Evolutionary conservation across 179 eudicot genomes (phyloP).

Genomic region (Amaranthus tricolor): DNA sequence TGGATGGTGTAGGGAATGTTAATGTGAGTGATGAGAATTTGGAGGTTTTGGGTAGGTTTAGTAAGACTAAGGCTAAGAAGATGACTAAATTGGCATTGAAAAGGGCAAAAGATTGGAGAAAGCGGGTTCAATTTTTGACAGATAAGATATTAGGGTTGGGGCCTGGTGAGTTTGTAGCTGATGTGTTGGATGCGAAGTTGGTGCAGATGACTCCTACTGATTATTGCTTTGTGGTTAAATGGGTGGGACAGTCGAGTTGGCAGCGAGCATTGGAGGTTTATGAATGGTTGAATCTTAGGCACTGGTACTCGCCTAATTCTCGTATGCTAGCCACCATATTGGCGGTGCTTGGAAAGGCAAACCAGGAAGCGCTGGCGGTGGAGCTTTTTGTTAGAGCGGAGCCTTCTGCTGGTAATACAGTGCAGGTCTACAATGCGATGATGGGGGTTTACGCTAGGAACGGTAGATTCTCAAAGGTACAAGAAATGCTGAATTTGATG

Average conservation of each 20-base stretch:
- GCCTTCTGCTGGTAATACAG: constrained; percentile 60
- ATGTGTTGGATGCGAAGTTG: constrained; percentile 67
- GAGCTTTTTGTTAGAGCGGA: constrained; percentile 75
- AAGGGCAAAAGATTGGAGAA: constrained; percentile 89
- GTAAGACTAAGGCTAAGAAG: constrained; percentile 68
- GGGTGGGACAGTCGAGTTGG: constrained; percentile 83
- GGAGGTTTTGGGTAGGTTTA: constrained; percentile 56
- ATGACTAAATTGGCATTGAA: constrained; percentile 79
- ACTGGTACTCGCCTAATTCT: constrained; percentile 80
- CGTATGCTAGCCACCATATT: constrained; percentile 84
- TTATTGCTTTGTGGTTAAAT: constrained; percentile 84
- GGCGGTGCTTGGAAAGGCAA: constrained; percentile 92
- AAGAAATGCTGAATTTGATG: constrained; percentile 78
- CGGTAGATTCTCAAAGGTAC: constrained; percentile 69
- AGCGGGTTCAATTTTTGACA: constrained; percentile 70
- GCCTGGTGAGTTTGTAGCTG: constrained; percentile 79
- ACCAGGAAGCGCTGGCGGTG: constrained; percentile 75
- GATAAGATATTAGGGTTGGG: constrained; percentile 64
- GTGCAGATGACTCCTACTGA: constrained; percentile 94
- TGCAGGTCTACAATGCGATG: constrained; percentile 95
- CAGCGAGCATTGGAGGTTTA: constrained; percentile 86
- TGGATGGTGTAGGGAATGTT: constrained; percentile 18
- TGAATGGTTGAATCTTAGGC: constrained; percentile 85
- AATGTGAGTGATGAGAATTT: constrained; percentile 43
- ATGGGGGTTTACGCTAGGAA: constrained; percentile 96